phyloP scores from a whole-genome alignment of 306 rosid genomes.

The Astragalus glycyphyllos region DNA sequence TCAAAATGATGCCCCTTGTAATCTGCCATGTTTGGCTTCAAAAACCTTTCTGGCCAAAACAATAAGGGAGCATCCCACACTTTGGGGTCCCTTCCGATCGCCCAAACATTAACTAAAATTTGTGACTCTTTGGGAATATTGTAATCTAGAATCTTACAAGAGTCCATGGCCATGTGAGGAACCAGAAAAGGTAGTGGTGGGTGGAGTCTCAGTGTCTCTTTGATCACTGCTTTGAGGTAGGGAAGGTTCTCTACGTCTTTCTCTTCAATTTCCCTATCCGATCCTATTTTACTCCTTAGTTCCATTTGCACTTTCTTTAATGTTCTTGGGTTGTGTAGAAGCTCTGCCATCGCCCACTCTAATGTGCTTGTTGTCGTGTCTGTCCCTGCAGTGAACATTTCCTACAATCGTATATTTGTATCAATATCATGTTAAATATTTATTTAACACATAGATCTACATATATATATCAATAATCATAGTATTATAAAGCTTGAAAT shows the following conservation, averaged over 20 bases:
- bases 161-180: constrained; percentile 85
- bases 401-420: constrained; percentile 49
- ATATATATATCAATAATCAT: no score
- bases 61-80: constrained; percentile 69
- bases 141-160: constrained; percentile 60
- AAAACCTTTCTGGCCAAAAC: constrained; percentile 84
- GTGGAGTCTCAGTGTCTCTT: constrained; percentile 87
- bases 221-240: constrained; percentile 75
- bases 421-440: background rate
- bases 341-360: constrained; percentile 96
- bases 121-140: constrained; percentile 77
- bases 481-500: no score
- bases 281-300: constrained; percentile 55
- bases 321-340: constrained; percentile 66
- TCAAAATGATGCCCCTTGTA: constrained; percentile 78
- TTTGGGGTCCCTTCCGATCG: constrained; percentile 81
- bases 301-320: constrained; percentile 68
- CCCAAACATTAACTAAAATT: constrained; percentile 85
- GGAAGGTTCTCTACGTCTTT: constrained; percentile 70
- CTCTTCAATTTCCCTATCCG: constrained; percentile 60
- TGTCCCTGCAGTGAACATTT: constrained; percentile 90
- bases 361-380: constrained; percentile 88
- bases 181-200: constrained; percentile 95
- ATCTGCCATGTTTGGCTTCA: constrained; percentile 53
- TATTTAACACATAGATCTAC: background rate